Percentiles rank a stretch among this genome's conserved stretches.
phyloP scores from a whole-genome alignment of 1,139 yeast species.

The Candida albicans region DNA sequence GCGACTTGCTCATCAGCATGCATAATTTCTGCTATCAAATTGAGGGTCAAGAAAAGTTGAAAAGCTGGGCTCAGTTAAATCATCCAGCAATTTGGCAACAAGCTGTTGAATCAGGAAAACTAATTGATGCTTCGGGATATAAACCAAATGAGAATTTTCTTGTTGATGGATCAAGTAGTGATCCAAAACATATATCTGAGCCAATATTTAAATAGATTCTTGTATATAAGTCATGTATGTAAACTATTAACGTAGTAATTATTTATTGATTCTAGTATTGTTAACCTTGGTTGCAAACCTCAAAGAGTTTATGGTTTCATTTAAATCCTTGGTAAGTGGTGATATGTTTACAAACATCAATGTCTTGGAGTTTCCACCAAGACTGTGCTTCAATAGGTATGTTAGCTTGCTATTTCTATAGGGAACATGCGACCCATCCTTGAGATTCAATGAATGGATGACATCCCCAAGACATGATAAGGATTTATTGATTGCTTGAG shows the following conservation, averaged over 20 bases:
- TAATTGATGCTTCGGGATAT: conserved; percentile 39
- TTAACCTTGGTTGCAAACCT: conserved; percentile 88
- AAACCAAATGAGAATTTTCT: conserved; percentile 27
- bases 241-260: conserved; percentile 13
- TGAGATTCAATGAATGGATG: conserved; percentile 62
- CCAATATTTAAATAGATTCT: conserved; percentile 4
- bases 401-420: conserved; percentile 67
- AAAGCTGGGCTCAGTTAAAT: conserved; percentile 51
- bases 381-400: conserved; percentile 76
- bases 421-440: conserved; percentile 44
- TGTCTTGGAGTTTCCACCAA: conserved; percentile 85
- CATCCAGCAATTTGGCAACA: conserved; percentile 51
- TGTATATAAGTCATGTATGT: neutral
- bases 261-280: conserved; percentile 36
- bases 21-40: conserved; percentile 62
- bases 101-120: conserved; percentile 35
- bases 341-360: conserved; percentile 92
- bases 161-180: conserved; percentile 10
- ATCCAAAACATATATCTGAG: conserved; percentile 5
- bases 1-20: conserved; percentile 53
- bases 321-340: conserved; percentile 59
- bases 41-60: conserved; percentile 47
- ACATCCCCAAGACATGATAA: conserved; percentile 91
- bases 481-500: conserved; percentile 88
- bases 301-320: conserved; percentile 80